Evolutionary conservation across 345 rosid species (phyloP), one percentile per base, ranked within the genome.

Genomic region (Citrus inodora): DNA sequence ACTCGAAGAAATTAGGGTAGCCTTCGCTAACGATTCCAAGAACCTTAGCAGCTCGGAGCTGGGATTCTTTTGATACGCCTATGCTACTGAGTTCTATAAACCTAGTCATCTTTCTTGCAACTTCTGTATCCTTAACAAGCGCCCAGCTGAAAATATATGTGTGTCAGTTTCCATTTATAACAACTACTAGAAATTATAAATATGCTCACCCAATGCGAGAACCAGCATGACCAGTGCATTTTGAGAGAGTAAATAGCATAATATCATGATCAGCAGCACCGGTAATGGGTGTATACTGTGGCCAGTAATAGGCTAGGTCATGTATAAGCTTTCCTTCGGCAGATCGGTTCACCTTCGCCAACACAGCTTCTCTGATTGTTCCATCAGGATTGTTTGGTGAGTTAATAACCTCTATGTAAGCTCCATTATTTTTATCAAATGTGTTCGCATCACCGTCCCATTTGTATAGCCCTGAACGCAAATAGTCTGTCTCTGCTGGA

Each of bases 241-340:
- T 95, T 81, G 99, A 93, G 82, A 95, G 82, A 66, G 99, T 95
- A 76, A 95, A 95, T 17, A 95, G 88, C 98, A 93, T 93, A 40
- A 91, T 84, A 76, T 91, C 93, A 74, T 92, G 81, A 62, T 91
- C 93, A 14, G 90, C 92, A 61, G 82, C 83, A 22, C 24, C 76
- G 75, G 94, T 89, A 73, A 93, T 92, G 27, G 97, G 90, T 0
- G 97, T 85, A 87, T 89, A 90, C 5, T 93, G 97, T 32, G 99
- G 98, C 99, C 98, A 93, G 76, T 91, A 92, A 71, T 95, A 95
- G 70, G 98, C 98, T 35, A 90, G 86, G 90, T 95, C 99, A 55
- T 95, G 83, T 37, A 95, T 86, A 32, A 87, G 83, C 79, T 84
- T 89, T 27, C 92, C 97, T 28, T 83, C 88, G 4, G 59, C 80